Conservation (phyloP, 148 eudicot genomes). For the Dysphania ambrosioides region DNA sequence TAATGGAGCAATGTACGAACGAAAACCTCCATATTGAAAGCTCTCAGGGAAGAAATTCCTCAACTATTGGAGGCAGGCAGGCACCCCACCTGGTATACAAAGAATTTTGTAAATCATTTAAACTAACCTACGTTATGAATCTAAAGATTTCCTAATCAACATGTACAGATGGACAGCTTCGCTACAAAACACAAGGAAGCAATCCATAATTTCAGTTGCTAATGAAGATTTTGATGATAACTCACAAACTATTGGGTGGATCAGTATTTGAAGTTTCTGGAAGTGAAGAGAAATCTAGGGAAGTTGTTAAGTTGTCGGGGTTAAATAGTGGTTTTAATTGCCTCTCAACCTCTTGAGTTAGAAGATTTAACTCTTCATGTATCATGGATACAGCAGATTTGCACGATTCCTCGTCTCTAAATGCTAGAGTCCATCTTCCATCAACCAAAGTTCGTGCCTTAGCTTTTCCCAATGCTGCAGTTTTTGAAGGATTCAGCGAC, state of each 20-base stretch:
- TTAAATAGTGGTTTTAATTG: conserved; percentile 60
- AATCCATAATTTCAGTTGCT: conserved; percentile 12
- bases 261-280: conserved; percentile 31
- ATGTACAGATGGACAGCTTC: conserved; percentile 38
- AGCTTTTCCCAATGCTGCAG: conserved; percentile 34
- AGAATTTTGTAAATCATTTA: conserved; percentile 27
- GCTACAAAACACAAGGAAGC: conserved; percentile 26
- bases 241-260: conserved; percentile 26
- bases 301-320: conserved; percentile 34
- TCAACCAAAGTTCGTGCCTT: conserved; percentile 70
- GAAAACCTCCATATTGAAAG: conserved; percentile 11
- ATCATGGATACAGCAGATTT: conserved; percentile 66
- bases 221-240: background rate
- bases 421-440: conserved; percentile 97
- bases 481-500: conserved; percentile 36
- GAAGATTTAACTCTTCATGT: conserved; percentile 48
- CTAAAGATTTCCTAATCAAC: conserved; percentile 31
- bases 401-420: conserved; percentile 73
- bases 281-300: conserved; percentile 24
- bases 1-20: conserved; percentile 15
- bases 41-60: conserved; percentile 11
- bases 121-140: conserved; percentile 35
- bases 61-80: conserved; percentile 6
- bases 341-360: conserved; percentile 60
- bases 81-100: conserved; percentile 22